Evolutionary conservation across 805 yeast species (phyloP).

Genomic region (Metschnikowia henanensis): DNA sequence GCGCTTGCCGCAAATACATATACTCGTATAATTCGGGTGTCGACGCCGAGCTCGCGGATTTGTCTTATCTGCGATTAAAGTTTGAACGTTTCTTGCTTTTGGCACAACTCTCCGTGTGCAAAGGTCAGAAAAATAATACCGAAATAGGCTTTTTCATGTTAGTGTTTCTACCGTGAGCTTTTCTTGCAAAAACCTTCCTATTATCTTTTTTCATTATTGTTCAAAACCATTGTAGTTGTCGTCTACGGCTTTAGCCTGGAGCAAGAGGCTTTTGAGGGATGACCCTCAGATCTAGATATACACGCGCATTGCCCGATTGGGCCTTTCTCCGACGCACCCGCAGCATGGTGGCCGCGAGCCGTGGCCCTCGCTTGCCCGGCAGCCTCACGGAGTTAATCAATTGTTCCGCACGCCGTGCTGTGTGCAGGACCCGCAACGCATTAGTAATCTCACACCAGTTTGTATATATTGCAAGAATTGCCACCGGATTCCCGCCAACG

Average conservation of each 20-base stretch:
- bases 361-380: slow-evolving; percentile 2
- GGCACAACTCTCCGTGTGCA: no score
- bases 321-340: not conserved
- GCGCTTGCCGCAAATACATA: no score
- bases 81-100: no score
- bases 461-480: slow-evolving; percentile 8
- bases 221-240: no score
- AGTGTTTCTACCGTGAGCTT: no score
- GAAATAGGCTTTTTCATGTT: no score
- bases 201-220: no score
- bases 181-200: no score
- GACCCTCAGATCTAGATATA: not conserved
- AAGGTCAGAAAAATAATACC: no score
- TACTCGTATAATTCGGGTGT: not conserved
- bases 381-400: not conserved
- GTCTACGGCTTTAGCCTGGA: no score
- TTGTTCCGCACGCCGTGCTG: not conserved
- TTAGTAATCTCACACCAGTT: slow-evolving; percentile 13
- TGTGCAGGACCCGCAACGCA: slow-evolving; percentile 2
- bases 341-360: not conserved
- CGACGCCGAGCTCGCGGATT: not conserved
- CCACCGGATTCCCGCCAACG: slow-evolving; percentile 5
- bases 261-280: no score
- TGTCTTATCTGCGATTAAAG: not conserved
- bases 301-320: not conserved